Base-by-base conservation (phyloP, 2,329 filamentous ascomycete genomes). In the Aureobasidium lini region DNA sequence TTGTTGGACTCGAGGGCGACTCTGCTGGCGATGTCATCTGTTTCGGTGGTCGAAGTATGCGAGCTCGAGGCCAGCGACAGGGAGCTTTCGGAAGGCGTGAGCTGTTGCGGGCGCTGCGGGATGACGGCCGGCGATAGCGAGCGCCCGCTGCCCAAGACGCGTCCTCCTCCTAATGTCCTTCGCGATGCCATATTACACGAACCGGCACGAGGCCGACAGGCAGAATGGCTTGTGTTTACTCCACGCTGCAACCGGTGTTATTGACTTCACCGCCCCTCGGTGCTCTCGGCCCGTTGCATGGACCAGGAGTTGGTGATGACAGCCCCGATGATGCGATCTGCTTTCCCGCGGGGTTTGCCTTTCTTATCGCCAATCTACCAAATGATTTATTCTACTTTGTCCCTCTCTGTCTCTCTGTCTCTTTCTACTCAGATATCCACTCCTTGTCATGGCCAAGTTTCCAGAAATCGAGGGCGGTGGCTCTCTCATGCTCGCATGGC, bases 401-500 rank as follows among this genome's bases (percentile, higher is more conserved):
- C 15, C 6, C 28, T 10, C 11, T 13, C 16, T 37, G 11, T 11
- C 13, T 37, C 29, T 32, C 2, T 18, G 5, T 23, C 16, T 10
- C 9, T 11, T 15, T 6, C 2, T 4, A 1, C 34, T n/a, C 16
- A 10, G 11, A 5, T 11, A 37, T 18, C 32, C 39, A n/a, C 7
- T 10, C 39, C 2, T 34, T 62, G 71, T 65, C 59, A 81, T 81
- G 79, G 71, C 77, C 56, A 69, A 71, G 11, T 96, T 89, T 70
- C 90, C 92, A 60, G 80, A 87, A 64, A 84, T 97, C 31, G 86
- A 96, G 74, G 89, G 90, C 60, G 93, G 93, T 54, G 94, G 92
- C 61, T 97, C 93, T 62, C 77, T 99, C 65, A 94, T 99, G 64
- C 79, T 99, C 56, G 94, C 94, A 70, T 99, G 93, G 92, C 94